Percentiles rank a stretch among this genome's conserved stretches.
Evolutionary conservation across 805 yeast species (phyloP).

Genomic region (Ogataea pini): DNA sequence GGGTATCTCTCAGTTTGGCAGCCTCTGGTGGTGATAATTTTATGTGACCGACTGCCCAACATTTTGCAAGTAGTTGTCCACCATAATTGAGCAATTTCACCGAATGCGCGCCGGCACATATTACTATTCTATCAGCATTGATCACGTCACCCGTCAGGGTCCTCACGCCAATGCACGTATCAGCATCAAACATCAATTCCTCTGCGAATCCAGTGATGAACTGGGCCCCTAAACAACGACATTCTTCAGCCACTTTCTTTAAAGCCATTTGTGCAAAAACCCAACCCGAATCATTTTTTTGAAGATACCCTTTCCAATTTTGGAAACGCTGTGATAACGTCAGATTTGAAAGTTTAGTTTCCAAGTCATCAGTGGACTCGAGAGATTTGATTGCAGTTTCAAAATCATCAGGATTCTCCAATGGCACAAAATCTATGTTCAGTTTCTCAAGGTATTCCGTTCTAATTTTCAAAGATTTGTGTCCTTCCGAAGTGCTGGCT

Average conservation of each 20-base stretch:
- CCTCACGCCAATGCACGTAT: slow-evolving; percentile 30
- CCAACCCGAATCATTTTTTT: slow-evolving; percentile 39
- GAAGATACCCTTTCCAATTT: slow-evolving; percentile 37
- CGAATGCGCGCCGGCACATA: slow-evolving; percentile 44
- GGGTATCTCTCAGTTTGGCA: slow-evolving; percentile 31
- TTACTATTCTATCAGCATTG: slow-evolving; percentile 32
- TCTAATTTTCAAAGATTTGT: neutral
- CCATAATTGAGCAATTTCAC: slow-evolving; percentile 37
- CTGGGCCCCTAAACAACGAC: slow-evolving; percentile 36
- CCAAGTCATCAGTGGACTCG: neutral
- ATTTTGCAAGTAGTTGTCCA: slow-evolving; percentile 40
- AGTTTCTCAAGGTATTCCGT: slow-evolving; percentile 10
- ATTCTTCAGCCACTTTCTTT: slow-evolving; percentile 31
- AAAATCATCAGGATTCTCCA: slow-evolving; percentile 5
- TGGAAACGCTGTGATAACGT: slow-evolving; percentile 17
- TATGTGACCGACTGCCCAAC: slow-evolving; percentile 45
- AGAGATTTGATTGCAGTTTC: neutral
- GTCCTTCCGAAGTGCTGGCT: slow-evolving; percentile 16
- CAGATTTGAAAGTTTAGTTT: neutral
- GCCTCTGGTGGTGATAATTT: slow-evolving; percentile 38
- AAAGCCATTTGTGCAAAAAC: slow-evolving; percentile 37
- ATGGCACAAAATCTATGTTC: slow-evolving; percentile 1
- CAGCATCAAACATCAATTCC: slow-evolving; percentile 19
- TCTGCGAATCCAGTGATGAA: slow-evolving; percentile 30
- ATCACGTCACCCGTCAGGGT: slow-evolving; percentile 31